Percentiles rank a stretch among this genome's conserved stretches.
Conservation (phyloP, 169 alveolate species). For the Plasmodium knowlesi region DNA sequence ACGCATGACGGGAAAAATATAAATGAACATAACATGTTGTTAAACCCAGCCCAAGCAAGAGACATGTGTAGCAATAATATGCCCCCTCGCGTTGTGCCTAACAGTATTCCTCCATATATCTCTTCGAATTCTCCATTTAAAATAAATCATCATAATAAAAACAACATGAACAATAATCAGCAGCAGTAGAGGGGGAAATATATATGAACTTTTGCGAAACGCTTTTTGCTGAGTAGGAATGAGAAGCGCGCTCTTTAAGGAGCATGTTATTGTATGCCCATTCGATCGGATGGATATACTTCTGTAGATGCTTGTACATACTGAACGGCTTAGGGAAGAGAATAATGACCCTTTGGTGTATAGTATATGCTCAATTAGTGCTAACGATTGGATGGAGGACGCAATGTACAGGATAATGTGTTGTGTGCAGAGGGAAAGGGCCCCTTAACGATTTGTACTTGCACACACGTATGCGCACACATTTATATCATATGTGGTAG, state of each 20-base stretch:
- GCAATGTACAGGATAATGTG: not conserved
- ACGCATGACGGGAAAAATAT: conserved; percentile 10
- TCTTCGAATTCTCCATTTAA: conserved; percentile 14
- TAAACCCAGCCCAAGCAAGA: conserved; percentile 44
- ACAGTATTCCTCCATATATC: conserved; percentile 4
- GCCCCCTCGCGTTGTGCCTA: conserved; percentile 10
- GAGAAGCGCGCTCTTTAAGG: not conserved
- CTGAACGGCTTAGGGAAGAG: not conserved
- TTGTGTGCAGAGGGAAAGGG: not conserved
- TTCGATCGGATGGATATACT: not conserved
- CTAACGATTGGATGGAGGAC: not conserved
- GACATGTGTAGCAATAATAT: conserved; percentile 1
- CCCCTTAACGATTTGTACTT: not conserved
- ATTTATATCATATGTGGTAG: not conserved
- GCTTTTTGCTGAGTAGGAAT: not conserved
- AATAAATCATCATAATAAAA: conserved; percentile 21
- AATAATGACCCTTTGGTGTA: not conserved
- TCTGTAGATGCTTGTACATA: not conserved
- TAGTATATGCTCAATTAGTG: not conserved
- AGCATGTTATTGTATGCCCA: not conserved
- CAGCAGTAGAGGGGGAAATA: conserved; percentile 3
- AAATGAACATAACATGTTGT: conserved; percentile 25
- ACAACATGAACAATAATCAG: conserved; percentile 21
- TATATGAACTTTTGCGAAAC: not conserved
- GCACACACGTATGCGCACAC: not conserved